A percentile compares a stretch with the other conserved stretches of the same genome.
phyloP scores from a whole-genome alignment of 2,329 filamentous ascomycete species.

The Thielaviopsis musarum region DNA sequence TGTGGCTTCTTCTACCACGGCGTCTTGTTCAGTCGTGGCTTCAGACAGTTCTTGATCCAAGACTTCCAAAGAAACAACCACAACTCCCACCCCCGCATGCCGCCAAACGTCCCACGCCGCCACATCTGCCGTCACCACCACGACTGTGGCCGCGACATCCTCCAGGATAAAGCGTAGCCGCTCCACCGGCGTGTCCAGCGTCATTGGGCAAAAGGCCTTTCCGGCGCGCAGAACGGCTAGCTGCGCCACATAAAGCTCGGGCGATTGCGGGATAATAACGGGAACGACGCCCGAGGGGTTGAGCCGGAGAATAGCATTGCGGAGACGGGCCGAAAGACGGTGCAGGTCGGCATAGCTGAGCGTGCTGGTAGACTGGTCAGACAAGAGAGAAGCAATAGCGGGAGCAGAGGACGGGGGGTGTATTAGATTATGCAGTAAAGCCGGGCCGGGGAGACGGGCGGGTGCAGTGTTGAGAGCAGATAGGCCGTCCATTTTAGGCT shows the following conservation, averaged over 20 bases:
- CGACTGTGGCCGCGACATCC: slow-evolving; percentile 54
- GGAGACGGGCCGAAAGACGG: neutral
- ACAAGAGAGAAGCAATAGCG: neutral
- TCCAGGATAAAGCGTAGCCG: slow-evolving; percentile 62
- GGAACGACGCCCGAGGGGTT: slow-evolving; percentile 39
- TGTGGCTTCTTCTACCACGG: neutral
- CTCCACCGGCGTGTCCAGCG: slow-evolving; percentile 59
- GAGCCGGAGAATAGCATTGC: neutral
- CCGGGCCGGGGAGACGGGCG: slow-evolving; percentile 24
- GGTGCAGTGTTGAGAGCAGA: slow-evolving; percentile 25
- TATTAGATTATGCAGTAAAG: slow-evolving; percentile 43
- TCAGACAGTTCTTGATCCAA: slow-evolving; percentile 11
- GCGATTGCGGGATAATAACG: slow-evolving; percentile 59
- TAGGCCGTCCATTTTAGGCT: too few species aligned
- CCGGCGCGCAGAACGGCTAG: slow-evolving; percentile 67
- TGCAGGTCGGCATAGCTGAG: neutral
- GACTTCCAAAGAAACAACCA: slow-evolving; percentile 8
- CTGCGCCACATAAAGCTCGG: slow-evolving; percentile 59
- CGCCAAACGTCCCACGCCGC: slow-evolving; percentile 21
- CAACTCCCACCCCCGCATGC: slow-evolving; percentile 12
- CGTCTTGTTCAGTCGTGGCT: neutral
- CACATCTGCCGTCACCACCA: slow-evolving; percentile 45
- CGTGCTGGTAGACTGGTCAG: neutral
- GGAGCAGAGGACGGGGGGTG: slow-evolving; percentile 16
- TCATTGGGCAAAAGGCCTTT: slow-evolving; percentile 71